Percentiles rank a stretch among this genome's conserved stretches.
Evolutionary conservation across 176 grass and related monocot species (phyloP).

Genomic region (Saccharum officinarum): DNA sequence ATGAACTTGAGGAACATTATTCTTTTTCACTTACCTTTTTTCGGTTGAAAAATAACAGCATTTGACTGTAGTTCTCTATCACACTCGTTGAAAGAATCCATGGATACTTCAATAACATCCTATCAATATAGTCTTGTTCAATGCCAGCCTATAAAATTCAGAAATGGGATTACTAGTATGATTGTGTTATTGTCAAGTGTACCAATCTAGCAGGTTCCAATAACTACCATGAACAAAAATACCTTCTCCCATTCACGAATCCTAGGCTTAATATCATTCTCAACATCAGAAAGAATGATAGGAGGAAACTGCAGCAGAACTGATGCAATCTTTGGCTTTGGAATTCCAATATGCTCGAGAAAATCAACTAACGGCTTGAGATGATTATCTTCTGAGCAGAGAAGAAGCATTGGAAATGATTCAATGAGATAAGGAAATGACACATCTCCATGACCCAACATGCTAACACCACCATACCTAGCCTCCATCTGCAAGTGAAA

Average conservation of each 20-base stretch:
- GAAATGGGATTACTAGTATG: slow-evolving; percentile 19
- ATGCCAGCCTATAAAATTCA: slow-evolving; percentile 71
- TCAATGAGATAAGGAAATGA: slow-evolving; percentile 80
- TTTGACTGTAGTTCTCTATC: slow-evolving; percentile 64
- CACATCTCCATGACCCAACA: slow-evolving; percentile 60
- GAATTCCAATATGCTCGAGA: slow-evolving; percentile 44
- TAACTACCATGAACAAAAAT: slow-evolving; percentile 8
- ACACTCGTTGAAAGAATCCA: slow-evolving; percentile 91
- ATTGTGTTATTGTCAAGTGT: slow-evolving; percentile 18
- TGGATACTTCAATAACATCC: slow-evolving; percentile 80
- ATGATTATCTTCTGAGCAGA: slow-evolving; percentile 63
- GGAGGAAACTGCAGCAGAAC: slow-evolving; percentile 77
- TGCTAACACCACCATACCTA: slow-evolving; percentile 69
- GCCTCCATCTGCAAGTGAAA: slow-evolving; percentile 78
- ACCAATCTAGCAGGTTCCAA: not conserved
- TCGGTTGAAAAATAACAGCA: slow-evolving; percentile 61
- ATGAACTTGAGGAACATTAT: not conserved
- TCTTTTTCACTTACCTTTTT: slow-evolving; percentile 49
- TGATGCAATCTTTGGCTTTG: slow-evolving; percentile 41
- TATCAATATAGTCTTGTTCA: slow-evolving; percentile 51
- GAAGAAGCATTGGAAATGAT: slow-evolving; percentile 89
- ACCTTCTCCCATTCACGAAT: slow-evolving; percentile 78
- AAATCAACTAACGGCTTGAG: slow-evolving; percentile 60
- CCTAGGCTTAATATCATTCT: slow-evolving; percentile 73
- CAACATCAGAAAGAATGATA: slow-evolving; percentile 60